phyloP scores from a whole-genome alignment of 2,329 filamentous ascomycete genomes.

The Colletotrichum sp. region DNA sequence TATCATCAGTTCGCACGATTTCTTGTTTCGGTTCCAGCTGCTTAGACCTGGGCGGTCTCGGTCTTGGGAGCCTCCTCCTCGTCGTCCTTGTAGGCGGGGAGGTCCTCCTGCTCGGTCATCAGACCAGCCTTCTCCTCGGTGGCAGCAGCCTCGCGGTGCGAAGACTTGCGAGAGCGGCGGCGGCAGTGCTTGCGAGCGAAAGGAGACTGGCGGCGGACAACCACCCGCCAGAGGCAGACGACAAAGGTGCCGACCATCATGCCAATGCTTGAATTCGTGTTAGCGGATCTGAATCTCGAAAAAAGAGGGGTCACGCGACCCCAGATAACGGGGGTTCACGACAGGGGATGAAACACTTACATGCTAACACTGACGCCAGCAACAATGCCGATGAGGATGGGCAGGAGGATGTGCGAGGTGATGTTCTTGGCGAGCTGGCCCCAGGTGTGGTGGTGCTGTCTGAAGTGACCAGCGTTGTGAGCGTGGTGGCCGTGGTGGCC shows the following conservation, averaged over 20 bases:
- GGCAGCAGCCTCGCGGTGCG: constrained; percentile 37
- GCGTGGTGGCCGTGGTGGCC: constrained; percentile 30
- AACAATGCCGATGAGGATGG: constrained; percentile 71
- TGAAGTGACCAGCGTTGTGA: constrained; percentile 31
- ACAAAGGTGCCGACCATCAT: constrained; percentile 70
- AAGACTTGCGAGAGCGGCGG: constrained; percentile 40
- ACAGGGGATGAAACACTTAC: constrained; percentile 40
- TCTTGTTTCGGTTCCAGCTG: not conserved
- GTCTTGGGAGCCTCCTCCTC: constrained; percentile 13
- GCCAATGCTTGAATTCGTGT: constrained; percentile 52
- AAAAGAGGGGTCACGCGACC: not conserved
- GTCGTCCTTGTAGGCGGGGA: constrained; percentile 32
- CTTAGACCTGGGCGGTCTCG: constrained; percentile 7
- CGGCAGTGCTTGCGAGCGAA: constrained; percentile 34
- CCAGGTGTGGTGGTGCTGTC: constrained; percentile 40
- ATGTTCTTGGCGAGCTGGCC: constrained; percentile 58
- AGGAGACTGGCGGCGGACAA: constrained; percentile 46
- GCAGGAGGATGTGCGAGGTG: constrained; percentile 68
- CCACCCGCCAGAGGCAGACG: constrained; percentile 61
- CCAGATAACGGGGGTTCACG: not conserved
- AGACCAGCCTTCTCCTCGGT: constrained; percentile 58
- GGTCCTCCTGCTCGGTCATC: constrained; percentile 42
- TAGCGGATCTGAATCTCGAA: constrained; percentile 25
- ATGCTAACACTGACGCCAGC: constrained; percentile 72
- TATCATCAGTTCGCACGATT: constrained; percentile 15